Percentiles rank a stretch among this genome's conserved stretches.
phyloP scores from a whole-genome alignment of 2,329 filamentous ascomycete species.

The Aureobasidium mangrovei region DNA sequence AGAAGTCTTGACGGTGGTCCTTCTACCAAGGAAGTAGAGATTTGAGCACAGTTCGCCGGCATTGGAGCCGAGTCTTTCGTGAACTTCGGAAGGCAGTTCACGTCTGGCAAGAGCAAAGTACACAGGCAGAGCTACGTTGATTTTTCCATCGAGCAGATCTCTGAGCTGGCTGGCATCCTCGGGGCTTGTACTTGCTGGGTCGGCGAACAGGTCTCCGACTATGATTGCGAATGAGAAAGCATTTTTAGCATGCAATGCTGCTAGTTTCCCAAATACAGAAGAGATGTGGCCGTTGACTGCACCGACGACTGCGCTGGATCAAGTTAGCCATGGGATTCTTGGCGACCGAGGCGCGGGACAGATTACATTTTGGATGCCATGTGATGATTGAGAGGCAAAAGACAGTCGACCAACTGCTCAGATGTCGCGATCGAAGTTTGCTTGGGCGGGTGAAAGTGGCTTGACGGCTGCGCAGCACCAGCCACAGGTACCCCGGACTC shows the following conservation, averaged over 20 bases:
- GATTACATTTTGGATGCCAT: slow-evolving; percentile 50
- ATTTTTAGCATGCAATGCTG: slow-evolving; percentile 76
- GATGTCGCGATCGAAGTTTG: not conserved
- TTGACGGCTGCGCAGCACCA: not conserved
- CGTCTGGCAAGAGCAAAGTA: slow-evolving; percentile 80
- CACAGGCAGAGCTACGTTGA: slow-evolving; percentile 68
- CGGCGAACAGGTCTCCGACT: slow-evolving; percentile 71
- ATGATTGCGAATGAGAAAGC: slow-evolving; percentile 78
- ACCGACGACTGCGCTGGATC: slow-evolving; percentile 65
- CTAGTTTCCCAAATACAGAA: slow-evolving; percentile 69
- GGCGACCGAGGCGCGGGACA: not conserved
- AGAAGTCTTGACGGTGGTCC: slow-evolving; percentile 77
- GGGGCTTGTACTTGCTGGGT: slow-evolving; percentile 37
- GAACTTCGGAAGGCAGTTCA: slow-evolving; percentile 60
- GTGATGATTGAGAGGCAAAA: not conserved
- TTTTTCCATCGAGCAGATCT: slow-evolving; percentile 61
- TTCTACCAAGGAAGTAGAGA: slow-evolving; percentile 79
- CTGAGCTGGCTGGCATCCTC: slow-evolving; percentile 44
- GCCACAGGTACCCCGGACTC: not conserved
- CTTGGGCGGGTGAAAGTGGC: not conserved
- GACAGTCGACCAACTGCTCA: not conserved
- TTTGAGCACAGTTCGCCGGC: slow-evolving; percentile 74
- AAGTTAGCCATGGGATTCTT: too few species aligned
- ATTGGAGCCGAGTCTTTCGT: slow-evolving; percentile 64
- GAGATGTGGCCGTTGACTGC: slow-evolving; percentile 71